A percentile compares a stretch with the other conserved stretches of the same genome.
These are phyloP conservation scores for Ramularia collo-cygni DNA, from an alignment of 2,329 filamentous ascomycete species.

Conservation along the genomic window DNA sequence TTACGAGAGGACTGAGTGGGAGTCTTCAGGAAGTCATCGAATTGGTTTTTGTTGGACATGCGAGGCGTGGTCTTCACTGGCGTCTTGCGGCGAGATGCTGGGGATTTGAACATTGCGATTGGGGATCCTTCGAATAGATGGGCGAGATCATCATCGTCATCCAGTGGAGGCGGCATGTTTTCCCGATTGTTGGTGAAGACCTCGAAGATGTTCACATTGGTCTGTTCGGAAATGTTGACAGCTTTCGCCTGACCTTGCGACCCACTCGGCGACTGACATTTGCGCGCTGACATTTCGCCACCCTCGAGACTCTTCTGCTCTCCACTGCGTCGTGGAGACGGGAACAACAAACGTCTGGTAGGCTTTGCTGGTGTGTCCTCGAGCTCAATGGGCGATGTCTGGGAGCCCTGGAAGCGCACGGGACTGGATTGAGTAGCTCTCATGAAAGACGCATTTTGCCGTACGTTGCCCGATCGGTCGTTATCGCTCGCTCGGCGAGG, in stretches of 20 bases:
- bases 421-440: constrained; percentile 58
- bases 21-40: constrained; percentile 40
- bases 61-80: constrained; percentile 48
- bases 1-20: constrained; percentile 36
- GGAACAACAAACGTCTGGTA: constrained; percentile 67
- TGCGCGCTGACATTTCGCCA: constrained; percentile 4
- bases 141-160: constrained; percentile 48
- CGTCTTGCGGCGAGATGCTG: constrained; percentile 49
- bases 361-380: constrained; percentile 49
- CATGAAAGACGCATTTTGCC: constrained; percentile 36
- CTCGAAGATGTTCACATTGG: constrained; percentile 26
- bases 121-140: constrained; percentile 60
- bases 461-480: constrained; percentile 21
- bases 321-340: constrained; percentile 63
- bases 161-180: constrained; percentile 42
- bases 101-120: constrained; percentile 49
- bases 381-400: constrained; percentile 43
- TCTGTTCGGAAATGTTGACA: constrained; percentile 10
- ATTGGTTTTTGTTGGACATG: constrained; percentile 32
- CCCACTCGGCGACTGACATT: constrained; percentile 5
- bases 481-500: constrained; percentile 19
- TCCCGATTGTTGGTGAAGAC: constrained; percentile 49
- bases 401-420: constrained; percentile 43
- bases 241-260: constrained; percentile 6
- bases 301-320: constrained; percentile 57